Evolutionary conservation across 768 basidiomycete genomes (phyloP), one percentile per base, ranked within the genome.

Genomic region (Tylopilus intermedius): DNA sequence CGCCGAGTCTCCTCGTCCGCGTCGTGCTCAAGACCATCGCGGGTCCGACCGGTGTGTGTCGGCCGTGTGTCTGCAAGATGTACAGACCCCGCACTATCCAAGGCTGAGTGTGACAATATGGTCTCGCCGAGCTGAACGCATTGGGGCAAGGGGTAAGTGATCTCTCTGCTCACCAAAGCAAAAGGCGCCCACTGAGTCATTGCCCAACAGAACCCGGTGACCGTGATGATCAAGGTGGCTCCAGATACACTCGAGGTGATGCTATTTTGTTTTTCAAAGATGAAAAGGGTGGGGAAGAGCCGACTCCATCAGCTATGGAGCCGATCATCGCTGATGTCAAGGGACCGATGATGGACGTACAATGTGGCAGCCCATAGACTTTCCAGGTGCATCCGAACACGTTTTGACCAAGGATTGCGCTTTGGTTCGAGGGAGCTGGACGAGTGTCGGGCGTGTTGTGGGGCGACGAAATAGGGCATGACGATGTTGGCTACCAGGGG

Each of bases 101-200:
- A 56, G 44, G 60, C 67, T n/a, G 77, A 74, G 55, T 84, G 83
- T 0, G 86, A 82, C 1, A 92, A 74, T 61, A 94, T 94, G 2
- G 90, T 86, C 66, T 94, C 90, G 14, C 83, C 90, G 11, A 95
- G 83, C 88, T 89, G 60, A 30, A 46, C 13, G 22, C 52, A 47
- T 53, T 38, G 54, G 54, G 56, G 47, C 58, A 57, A 40, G 39
- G 39, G 39, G 39, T 40, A 40, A 49, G 58, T 11, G 43, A 50
- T 51, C 21, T n/a, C n/a, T 26, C 15, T 15, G 72, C 82, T 44
- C 58, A 94, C 91, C 63, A 98, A 69, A 0, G 92, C 83, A 70
- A 91, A 95, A 3, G 94, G 94, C 3, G 85, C 92, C 95, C 94
- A 97, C 68, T 88, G 86, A 0, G 86, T 81, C 47, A 97, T 78